These are phyloP conservation scores for Clausena lansium DNA, from an alignment of 345 rosid genomes.

Conservation along the genomic window DNA sequence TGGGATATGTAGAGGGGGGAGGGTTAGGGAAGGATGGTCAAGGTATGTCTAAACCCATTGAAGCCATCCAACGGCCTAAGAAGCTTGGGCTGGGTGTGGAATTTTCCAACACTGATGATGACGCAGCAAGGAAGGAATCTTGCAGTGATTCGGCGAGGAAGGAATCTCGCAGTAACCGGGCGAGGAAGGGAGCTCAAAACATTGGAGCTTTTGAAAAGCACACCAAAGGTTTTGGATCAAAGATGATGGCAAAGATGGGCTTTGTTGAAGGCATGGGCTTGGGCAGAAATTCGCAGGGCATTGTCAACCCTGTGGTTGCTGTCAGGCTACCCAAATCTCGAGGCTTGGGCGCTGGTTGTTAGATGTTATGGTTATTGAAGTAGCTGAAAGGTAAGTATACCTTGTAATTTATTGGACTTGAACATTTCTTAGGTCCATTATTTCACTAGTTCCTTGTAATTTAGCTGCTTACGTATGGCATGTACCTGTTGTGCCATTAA, in stretches of 20 bases:
- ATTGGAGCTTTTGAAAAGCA: constrained; percentile 79
- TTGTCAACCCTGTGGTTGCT: constrained; percentile 57
- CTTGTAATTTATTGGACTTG: neutral
- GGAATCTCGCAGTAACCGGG: constrained; percentile 12
- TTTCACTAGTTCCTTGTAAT: neutral
- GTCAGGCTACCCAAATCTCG: constrained; percentile 61
- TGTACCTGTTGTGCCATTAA: neutral
- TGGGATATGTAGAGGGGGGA: constrained; percentile 85
- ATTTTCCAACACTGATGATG: constrained; percentile 32
- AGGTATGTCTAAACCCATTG: constrained; percentile 76
- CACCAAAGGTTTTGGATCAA: constrained; percentile 87
- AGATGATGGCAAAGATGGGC: constrained; percentile 92
- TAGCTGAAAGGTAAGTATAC: neutral
- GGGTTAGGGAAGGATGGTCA: constrained; percentile 85
- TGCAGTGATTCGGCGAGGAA: neutral
- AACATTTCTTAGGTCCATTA: neutral
- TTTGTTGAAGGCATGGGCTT: constrained; percentile 80
- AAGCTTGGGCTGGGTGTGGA: constrained; percentile 73
- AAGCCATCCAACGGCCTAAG: constrained; percentile 73
- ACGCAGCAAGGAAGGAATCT: constrained; percentile 17
- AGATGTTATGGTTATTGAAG: neutral
- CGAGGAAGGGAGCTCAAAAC: constrained; percentile 33
- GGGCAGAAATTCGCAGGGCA: constrained; percentile 81
- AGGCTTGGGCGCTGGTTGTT: constrained; percentile 67
- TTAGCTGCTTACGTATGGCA: neutral